phyloP scores from a whole-genome alignment of 2,329 filamentous ascomycete species.

The Purpureocillium lavendulum region DNA sequence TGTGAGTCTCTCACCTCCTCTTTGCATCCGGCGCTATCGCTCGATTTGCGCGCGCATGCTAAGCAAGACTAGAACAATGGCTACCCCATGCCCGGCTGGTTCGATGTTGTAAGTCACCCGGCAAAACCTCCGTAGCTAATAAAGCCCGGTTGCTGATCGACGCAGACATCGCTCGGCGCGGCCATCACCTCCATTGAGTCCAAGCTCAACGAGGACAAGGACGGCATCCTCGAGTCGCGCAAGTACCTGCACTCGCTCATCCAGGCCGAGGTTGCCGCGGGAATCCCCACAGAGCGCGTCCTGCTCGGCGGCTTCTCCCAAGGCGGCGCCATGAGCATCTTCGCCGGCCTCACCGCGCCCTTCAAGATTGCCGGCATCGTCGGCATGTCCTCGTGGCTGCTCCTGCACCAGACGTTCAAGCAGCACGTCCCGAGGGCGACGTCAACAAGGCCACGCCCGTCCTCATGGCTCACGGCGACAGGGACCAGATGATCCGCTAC shows the following conservation, averaged over 20 bases:
- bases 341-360: slow-evolving; percentile 63
- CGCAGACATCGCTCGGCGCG: slow-evolving; percentile 24
- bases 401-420: slow-evolving; percentile 44
- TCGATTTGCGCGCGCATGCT: no score
- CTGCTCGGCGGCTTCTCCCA: slow-evolving; percentile 78
- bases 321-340: slow-evolving; percentile 76
- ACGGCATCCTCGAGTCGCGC: slow-evolving; percentile 51
- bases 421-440: slow-evolving; percentile 30
- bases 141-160: not conserved
- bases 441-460: slow-evolving; percentile 64
- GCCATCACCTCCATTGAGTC: slow-evolving; percentile 19
- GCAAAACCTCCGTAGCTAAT: not conserved
- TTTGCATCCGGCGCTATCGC: no score
- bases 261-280: slow-evolving; percentile 67
- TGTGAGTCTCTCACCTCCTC: slow-evolving; percentile 17
- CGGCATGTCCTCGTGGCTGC: slow-evolving; percentile 71
- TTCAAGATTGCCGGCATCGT: slow-evolving; percentile 77
- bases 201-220: slow-evolving; percentile 50
- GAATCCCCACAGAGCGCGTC: slow-evolving; percentile 73
- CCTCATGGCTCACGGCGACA: slow-evolving; percentile 81
- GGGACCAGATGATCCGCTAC: slow-evolving; percentile 64
- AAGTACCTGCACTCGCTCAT: slow-evolving; percentile 71
- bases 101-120: slow-evolving; percentile 57
- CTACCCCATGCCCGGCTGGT: slow-evolving; percentile 81
- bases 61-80: slow-evolving; percentile 53